Evolutionary conservation across 768 basidiomycete species (phyloP), one percentile per base, ranked within the genome.

Genomic region (Leccinum barrowsii): DNA sequence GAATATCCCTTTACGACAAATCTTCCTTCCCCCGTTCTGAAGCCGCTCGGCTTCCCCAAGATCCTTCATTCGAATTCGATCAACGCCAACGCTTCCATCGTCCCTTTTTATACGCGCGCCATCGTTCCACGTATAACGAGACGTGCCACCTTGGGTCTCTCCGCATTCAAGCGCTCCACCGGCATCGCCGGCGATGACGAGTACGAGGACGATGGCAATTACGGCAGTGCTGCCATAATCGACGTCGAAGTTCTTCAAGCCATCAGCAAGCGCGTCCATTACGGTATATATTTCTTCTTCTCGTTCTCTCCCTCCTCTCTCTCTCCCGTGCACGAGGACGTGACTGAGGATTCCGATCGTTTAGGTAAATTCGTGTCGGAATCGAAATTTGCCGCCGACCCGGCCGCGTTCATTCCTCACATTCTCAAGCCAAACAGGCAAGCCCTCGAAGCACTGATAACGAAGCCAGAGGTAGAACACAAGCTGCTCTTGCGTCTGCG

Each of bases 291-390:
- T 34, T 34, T 34, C 34, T 44, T 19, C 17, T 19, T 42, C n/a
- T 42, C 40, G 40, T 42, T 42, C 34, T 82, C 50, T 35, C 11
- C 8, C 15, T 7, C 35, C 40, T 42, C 49, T 57, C 24, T 7
- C n/a, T 24, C 7, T 21, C 22, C 4, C 30, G 15, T 13, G 24
- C 52, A n/a, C 51, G 50, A 35, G 17, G 21, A 47, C 28, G 52
- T 19, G 47, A 21, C 62, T 65, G 53, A 59, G 28, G 21, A 3
- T 30, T 35, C 13, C 7, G 10, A n/a, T 12, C 28, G 8, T 61
- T 8, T 69, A 99, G 96, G 97, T 57, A 98, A 98, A 80, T 99
- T 99, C 71, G 97, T 99, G 5, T 94, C 95, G 5, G 97, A 99
- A 75, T 91, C 92, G 26, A 99, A 99, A 72, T 99, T 99, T 78